These are phyloP conservation scores for Scutellaria minor DNA, from an alignment of 257 asterid species.

Conservation along the genomic window DNA sequence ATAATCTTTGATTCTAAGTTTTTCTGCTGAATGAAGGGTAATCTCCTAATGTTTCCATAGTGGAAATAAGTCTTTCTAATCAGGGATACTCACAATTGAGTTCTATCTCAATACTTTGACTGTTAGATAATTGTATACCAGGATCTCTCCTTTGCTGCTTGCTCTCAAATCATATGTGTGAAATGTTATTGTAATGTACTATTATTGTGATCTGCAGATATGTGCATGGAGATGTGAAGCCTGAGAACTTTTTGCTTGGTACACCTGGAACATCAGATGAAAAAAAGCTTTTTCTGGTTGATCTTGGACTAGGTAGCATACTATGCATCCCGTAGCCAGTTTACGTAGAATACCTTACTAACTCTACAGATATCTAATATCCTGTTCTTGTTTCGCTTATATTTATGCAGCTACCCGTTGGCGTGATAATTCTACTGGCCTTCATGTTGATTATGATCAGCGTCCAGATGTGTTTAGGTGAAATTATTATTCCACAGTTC, in stretches of 20 bases:
- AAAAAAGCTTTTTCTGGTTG: constrained; percentile 80
- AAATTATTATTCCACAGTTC: neutral
- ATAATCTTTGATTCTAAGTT: neutral
- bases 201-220: constrained; percentile 51
- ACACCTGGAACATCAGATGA: constrained; percentile 75
- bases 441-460: constrained; percentile 71
- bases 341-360: neutral
- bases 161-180: constrained; percentile 1
- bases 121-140: neutral
- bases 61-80: neutral
- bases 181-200: constrained; percentile 9
- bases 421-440: constrained; percentile 59
- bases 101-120: neutral
- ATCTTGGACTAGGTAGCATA: constrained; percentile 83
- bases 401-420: constrained; percentile 58
- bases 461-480: constrained; percentile 72
- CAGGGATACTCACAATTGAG: neutral
- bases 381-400: constrained; percentile 22
- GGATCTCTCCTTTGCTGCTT: neutral
- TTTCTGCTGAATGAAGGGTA: neutral
- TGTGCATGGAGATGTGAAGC: constrained; percentile 96
- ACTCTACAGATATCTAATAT: neutral
- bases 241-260: constrained; percentile 94
- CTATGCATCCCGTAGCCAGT: constrained; percentile 12
- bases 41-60: neutral